Evolutionary conservation across 495 filamentous ascomycete genomes (phyloP).

Genomic region (Aspergillus sclerotioniger): DNA sequence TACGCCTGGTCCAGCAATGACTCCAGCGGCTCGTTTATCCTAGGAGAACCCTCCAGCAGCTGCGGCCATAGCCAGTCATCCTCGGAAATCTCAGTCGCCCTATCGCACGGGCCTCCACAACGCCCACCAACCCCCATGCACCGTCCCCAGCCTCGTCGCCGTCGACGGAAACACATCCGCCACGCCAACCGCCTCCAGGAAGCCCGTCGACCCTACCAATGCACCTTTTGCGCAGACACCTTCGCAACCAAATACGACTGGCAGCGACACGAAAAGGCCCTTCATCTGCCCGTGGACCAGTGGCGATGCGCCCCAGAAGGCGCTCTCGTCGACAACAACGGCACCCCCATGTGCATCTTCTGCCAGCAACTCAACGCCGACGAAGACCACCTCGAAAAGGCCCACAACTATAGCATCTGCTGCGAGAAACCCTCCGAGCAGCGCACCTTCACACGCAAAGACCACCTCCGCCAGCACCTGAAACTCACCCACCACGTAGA

Average conservation of each 20-base stretch:
- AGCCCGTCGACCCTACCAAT: constrained; percentile 43
- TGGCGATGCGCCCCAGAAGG: constrained; percentile 71
- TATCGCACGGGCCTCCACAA: not conserved
- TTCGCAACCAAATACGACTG: constrained; percentile 80
- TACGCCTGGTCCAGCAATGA: constrained; percentile 15
- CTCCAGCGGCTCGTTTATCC: constrained; percentile 13
- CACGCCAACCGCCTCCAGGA: not conserved
- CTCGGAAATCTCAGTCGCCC: constrained; percentile 12
- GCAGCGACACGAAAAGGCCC: constrained; percentile 74
- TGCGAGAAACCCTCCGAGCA: constrained; percentile 58
- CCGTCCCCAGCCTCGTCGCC: constrained; percentile 1
- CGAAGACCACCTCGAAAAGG: constrained; percentile 25
- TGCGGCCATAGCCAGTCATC: constrained; percentile 19
- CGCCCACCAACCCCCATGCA: constrained; percentile 14
- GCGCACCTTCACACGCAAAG: constrained; percentile 74
- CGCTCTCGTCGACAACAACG: constrained; percentile 40
- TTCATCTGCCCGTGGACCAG: constrained; percentile 69
- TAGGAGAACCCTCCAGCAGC: constrained; percentile 17
- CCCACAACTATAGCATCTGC: constrained; percentile 64
- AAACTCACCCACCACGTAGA: constrained; percentile 59
- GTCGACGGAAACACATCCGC: not conserved
- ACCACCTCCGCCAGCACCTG: constrained; percentile 75
- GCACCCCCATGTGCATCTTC: constrained; percentile 37
- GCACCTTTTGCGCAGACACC: constrained; percentile 75
- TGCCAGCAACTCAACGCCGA: constrained; percentile 14